phyloP scores from a whole-genome alignment of 2,329 filamentous ascomycete species.

The Drechslera avenae region DNA sequence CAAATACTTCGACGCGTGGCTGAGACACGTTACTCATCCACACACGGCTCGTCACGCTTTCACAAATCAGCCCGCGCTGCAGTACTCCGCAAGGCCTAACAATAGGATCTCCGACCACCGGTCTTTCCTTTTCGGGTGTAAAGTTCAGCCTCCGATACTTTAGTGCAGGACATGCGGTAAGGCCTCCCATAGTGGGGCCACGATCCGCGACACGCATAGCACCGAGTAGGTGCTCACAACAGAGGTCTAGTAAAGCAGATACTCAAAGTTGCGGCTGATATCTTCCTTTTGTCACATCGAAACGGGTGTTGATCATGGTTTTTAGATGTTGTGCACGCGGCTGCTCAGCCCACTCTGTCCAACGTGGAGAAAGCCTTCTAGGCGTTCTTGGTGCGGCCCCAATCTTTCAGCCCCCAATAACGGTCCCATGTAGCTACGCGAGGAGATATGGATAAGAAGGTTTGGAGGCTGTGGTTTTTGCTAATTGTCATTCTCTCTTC shows the following conservation, averaged over 20 bases:
- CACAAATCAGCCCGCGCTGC: conserved; percentile 4
- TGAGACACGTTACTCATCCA: conserved; percentile 7
- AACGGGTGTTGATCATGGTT: neutral
- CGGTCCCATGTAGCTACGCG: neutral
- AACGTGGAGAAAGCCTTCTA: neutral
- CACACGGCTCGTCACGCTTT: conserved; percentile 5
- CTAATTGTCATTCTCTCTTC: neutral
- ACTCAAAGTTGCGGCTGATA: neutral
- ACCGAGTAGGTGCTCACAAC: neutral
- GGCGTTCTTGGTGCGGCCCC: conserved; percentile 9
- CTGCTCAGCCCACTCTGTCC: conserved; percentile 1
- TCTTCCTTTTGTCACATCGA: neutral
- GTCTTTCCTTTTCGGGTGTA: neutral
- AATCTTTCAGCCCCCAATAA: conserved; percentile 14
- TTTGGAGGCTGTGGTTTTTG: conserved; percentile 1
- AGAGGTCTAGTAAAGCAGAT: neutral
- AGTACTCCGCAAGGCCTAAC: conserved; percentile 7
- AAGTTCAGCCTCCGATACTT: neutral
- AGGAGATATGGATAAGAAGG: neutral
- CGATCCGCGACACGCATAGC: neutral
- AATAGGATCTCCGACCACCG: conserved; percentile 8
- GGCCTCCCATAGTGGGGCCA: neutral
- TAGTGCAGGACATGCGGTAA: neutral
- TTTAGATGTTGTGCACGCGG: neutral
- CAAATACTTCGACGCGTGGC: conserved; percentile 14